These are phyloP conservation scores for Canavalia gladiata DNA, from an alignment of 306 rosid genomes.

Conservation along the genomic window DNA sequence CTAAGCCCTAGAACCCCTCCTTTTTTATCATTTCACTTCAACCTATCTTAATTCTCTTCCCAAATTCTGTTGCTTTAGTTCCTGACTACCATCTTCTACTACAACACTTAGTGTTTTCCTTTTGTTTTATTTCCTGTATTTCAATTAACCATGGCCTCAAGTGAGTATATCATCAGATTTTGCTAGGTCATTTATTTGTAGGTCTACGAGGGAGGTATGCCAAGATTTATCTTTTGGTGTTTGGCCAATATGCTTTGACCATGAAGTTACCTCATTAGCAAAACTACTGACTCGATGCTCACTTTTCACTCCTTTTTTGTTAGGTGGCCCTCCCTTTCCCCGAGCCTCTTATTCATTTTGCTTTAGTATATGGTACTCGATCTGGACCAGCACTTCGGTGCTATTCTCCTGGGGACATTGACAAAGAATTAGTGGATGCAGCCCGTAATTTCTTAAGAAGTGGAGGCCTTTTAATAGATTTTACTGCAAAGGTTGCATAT, in stretches of 20 bases:
- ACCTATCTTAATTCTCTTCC: not conserved
- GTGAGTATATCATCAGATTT: not conserved
- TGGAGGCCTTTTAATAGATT: conserved; percentile 69
- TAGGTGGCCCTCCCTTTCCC: conserved; percentile 77
- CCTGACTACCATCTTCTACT: not conserved
- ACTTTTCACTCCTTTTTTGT: conserved; percentile 10
- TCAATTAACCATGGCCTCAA: not conserved
- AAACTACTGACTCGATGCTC: conserved; percentile 28
- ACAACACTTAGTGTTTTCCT: not conserved
- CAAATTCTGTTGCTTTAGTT: not conserved
- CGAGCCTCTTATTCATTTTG: conserved; percentile 85
- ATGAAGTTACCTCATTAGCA: conserved; percentile 1
- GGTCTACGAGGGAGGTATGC: not conserved
- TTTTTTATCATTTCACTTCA: not conserved
- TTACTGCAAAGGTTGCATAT: conserved; percentile 61
- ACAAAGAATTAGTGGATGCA: conserved; percentile 73
- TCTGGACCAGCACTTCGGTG: conserved; percentile 80
- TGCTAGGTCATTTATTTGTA: conserved; percentile 6
- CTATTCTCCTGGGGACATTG: conserved; percentile 79
- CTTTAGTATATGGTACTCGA: conserved; percentile 73
- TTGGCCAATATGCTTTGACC: conserved; percentile 6
- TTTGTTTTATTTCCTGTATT: not conserved
- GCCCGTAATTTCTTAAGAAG: conserved; percentile 65
- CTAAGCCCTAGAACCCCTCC: not conserved
- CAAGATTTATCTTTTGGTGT: conserved; percentile 12